Percentiles rank a stretch among this genome's conserved stretches.
Evolutionary conservation across 2,329 filamentous ascomycete genomes (phyloP).

Genomic region (Colletotrichum kahawae): DNA sequence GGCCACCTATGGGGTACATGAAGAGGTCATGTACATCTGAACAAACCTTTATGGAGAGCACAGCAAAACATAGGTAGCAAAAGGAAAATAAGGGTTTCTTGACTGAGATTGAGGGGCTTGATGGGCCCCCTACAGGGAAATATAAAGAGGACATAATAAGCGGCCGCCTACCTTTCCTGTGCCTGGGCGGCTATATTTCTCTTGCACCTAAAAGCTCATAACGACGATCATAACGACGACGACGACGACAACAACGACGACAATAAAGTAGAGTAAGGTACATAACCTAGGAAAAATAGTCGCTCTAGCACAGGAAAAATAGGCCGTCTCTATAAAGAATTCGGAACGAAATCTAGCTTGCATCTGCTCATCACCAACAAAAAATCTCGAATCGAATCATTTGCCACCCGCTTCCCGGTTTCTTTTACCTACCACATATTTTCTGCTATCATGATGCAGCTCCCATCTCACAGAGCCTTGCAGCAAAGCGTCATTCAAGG

Average conservation of each 20-base stretch:
- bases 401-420: not conserved
- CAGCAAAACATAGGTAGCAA: not conserved
- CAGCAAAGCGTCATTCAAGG: not conserved
- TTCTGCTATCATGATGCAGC: not conserved
- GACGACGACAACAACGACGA: too few species aligned
- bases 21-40: not conserved
- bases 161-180: too few species aligned
- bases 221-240: too few species aligned
- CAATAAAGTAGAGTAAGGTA: too few species aligned
- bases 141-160: not conserved
- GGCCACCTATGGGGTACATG: too few species aligned
- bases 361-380: not conserved
- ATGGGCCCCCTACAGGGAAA: not conserved
- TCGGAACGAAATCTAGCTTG: too few species aligned
- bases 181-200: too few species aligned
- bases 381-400: not conserved
- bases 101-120: not conserved
- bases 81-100: not conserved
- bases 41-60: not conserved
- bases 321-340: too few species aligned
- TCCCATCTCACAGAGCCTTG: not conserved
- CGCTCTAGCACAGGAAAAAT: too few species aligned
- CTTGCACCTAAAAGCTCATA: too few species aligned
- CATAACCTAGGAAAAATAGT: too few species aligned
- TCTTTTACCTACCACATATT: not conserved